Base-by-base conservation (phyloP, 805 yeast genomes). In the Yamadazyma ubonensis region DNA sequence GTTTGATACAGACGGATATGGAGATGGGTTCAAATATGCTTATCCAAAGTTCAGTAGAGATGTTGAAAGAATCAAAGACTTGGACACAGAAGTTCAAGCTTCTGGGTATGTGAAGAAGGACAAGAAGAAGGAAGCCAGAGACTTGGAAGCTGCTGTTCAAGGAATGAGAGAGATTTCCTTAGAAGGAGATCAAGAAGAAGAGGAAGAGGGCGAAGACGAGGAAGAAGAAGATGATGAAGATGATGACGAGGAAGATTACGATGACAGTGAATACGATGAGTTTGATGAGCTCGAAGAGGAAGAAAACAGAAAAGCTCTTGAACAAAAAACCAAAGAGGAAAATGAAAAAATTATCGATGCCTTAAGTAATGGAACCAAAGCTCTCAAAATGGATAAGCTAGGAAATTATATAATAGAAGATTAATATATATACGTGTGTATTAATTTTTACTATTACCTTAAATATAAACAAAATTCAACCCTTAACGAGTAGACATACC, bases 401-500 rank as follows among this genome's bases (percentile, higher is more conserved):
- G 96, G 96, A 29, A 86, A 86, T 60, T 86, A 86, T 57, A 81
- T 85, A 23, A 57, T 86, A 27, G 86, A 83, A 11, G 69, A 66
- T 26, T 52, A 34, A 37, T 33, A 40, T 40, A 40, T 35, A 35
- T 35, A 36, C 36, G 27, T 33, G 36, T 35, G 36, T 36, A 40
- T 35, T 40, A 40, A 26, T 40, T 35, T 39, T 39, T 32, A 38
- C 31, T 32, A 29, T 36, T 37, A 38, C 41, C 41, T 38, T 32
- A 29, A 35, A 43, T 39, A 43, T 39, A 43, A 41, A 40, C 36
- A 41, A 33, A 33, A 20, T 21, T 15, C 27, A 38, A 34, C 25
- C 39, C 74, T 82, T 84, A 86, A 81, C 96, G 96, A 73, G 96
- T 80, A 61, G 96, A 86, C 89, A 90, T 86, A 72, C 97, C 97